Conservation (phyloP, 129 eudicot species). For the Helianthus annuus region HanXRQr2.0-SUNRISE NC_035444.2:133235817-133236316, state of each 20-base stretch:
- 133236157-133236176: slow-evolving; percentile 64
- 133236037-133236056: slow-evolving; percentile 62
- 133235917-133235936: not conserved
- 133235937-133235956: not conserved
- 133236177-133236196: slow-evolving; percentile 53
- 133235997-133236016: slow-evolving; percentile 34
- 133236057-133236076: not conserved
- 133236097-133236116: slow-evolving; percentile 36
- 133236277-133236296: too few relatives aligned
- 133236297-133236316: not conserved
- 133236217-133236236: slow-evolving; percentile 85
- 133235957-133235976: not conserved
- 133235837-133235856: too few relatives aligned
- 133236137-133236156: not conserved
- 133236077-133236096: slow-evolving; percentile 10
- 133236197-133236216: slow-evolving; percentile 83
- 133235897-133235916: too few relatives aligned
- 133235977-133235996: not conserved
- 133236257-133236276: not conserved
- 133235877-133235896: too few relatives aligned
- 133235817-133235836: too few relatives aligned
- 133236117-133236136: slow-evolving; percentile 44
- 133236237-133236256: slow-evolving; percentile 72
- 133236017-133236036: slow-evolving; percentile 13
- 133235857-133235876: too few relatives aligned